Evolutionary conservation across 371 early-diverging fungal species (phyloP).

Genomic region (Cokeromyces recurvatus): DNA sequence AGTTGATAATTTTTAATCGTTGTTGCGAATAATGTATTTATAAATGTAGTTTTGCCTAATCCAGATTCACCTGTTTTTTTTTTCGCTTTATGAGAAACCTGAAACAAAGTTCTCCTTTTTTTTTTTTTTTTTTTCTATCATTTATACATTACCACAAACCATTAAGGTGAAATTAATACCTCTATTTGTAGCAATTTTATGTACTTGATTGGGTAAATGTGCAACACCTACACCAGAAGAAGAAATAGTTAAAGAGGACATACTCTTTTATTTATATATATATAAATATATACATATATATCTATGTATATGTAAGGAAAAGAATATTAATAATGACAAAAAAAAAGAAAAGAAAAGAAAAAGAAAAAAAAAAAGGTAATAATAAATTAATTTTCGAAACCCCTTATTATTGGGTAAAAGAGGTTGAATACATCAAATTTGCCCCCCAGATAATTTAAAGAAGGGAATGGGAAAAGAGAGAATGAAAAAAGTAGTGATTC

Average conservation of each 20-base stretch:
- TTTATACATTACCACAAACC: constrained; percentile 79
- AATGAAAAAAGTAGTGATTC: too few species aligned
- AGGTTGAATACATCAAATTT: too few species aligned
- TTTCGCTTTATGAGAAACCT: background rate
- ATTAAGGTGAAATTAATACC: constrained; percentile 94
- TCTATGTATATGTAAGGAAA: too few species aligned
- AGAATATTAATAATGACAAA: too few species aligned
- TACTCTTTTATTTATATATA: too few species aligned
- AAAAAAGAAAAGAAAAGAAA: too few species aligned
- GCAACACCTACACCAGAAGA: constrained; percentile 86
- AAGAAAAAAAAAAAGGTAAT: too few species aligned
- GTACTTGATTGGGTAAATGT: constrained; percentile 92
- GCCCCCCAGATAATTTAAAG: too few species aligned
- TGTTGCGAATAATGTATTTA: constrained; percentile 86
- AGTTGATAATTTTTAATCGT: constrained; percentile 82
- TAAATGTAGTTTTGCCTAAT: constrained; percentile 84
- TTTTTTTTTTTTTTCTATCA: constrained; percentile 19
- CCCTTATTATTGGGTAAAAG: too few species aligned
- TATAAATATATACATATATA: too few species aligned
- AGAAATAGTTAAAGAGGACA: constrained; percentile 32
- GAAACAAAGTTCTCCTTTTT: constrained; percentile 56
- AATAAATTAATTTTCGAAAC: too few species aligned
- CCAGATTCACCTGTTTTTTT: constrained; percentile 56
- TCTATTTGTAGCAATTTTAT: constrained; percentile 90
- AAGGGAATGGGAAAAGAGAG: too few species aligned